These are phyloP conservation scores for Metschnikowia gruessii DNA, from an alignment of 805 yeast genomes.

Conservation along the genomic window DNA sequence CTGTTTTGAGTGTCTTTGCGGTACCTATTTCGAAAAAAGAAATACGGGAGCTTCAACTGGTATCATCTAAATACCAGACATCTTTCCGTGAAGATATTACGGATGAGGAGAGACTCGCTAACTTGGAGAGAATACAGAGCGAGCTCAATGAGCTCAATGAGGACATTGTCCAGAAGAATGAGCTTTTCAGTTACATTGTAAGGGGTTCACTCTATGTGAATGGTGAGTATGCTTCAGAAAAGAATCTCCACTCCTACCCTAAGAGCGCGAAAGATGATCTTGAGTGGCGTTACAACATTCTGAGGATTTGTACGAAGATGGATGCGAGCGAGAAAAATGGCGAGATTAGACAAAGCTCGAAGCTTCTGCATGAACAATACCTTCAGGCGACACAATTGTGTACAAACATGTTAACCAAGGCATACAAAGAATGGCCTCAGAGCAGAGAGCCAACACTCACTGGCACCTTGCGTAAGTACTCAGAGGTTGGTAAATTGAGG, in stretches of 20 bases:
- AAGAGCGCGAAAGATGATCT: constrained; percentile 21
- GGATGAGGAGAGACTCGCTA: constrained; percentile 22
- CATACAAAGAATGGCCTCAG: constrained; percentile 11
- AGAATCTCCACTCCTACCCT: constrained; percentile 26
- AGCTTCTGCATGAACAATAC: constrained; percentile 12
- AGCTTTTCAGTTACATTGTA: constrained; percentile 25
- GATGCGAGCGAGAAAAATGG: neutral
- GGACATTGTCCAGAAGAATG: constrained; percentile 17
- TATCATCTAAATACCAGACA: constrained; percentile 29
- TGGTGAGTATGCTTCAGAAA: constrained; percentile 9
- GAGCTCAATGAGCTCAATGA: constrained; percentile 27
- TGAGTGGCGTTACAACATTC: constrained; percentile 24
- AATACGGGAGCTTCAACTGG: constrained; percentile 24
- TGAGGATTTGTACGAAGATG: constrained; percentile 5
- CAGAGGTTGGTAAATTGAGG: constrained; percentile 29
- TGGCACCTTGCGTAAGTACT: constrained; percentile 22
- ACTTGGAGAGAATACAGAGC: constrained; percentile 26
- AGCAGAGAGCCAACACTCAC: constrained; percentile 8
- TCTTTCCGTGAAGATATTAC: constrained; percentile 30
- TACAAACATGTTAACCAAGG: constrained; percentile 14
- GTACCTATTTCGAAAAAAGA: constrained; percentile 27
- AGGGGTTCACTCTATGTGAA: constrained; percentile 21
- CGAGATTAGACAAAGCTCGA: neutral
- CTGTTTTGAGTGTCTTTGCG: constrained; percentile 28
- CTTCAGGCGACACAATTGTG: constrained; percentile 13